Evolutionary conservation across 352 stramenopile genomes (phyloP), one percentile per base, ranked within the genome.

Genomic region (Lagenidium giganteum): DNA sequence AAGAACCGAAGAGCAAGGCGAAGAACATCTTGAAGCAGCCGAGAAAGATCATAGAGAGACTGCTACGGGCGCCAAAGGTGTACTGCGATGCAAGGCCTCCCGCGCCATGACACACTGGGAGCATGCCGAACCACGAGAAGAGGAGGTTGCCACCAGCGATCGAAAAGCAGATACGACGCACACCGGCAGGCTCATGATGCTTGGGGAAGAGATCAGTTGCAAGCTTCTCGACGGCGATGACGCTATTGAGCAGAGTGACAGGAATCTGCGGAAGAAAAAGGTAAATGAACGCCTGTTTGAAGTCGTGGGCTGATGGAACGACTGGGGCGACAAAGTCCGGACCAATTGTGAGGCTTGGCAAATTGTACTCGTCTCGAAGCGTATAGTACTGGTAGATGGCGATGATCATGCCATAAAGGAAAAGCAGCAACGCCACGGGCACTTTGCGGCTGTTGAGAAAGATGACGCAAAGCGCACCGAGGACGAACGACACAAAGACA

Each of bases 91-190:
- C 90, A 35, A 98, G 67, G 11, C 92, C 92, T 14, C 92, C 92
- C 8, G 90, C 86, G 24, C 92, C 92, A 56, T 98, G 92, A 59
- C 92, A 98, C 52, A 95, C 88, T 4, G 92, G 90, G 64, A 97
- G 87, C 55, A 81, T 83, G 8, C 92, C 92, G 40, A 97, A 84
- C 61, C 83, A 95, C 38, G 72, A 76, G 27, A 95, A 80, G 2
- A 96, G 39, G 8, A 96, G 52, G 55, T 98, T 97, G 42, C 77
- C 77, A 12, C 61, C 40, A 4, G 69, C 74, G 47, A 90, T 68
- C 36, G 59, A 80, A 38, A 83, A 87, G 53, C 74, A 87, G 40
- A 87, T 64, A 35, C 76, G 74, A 8, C 70, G 76, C 39, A 87
- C 68, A 12, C 61, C 60, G 8, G 75, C 73, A 5, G 75, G 73